Evolutionary conservation across 345 rosid genomes (phyloP).

Genomic region (Gossypium sturtianum): DNA sequence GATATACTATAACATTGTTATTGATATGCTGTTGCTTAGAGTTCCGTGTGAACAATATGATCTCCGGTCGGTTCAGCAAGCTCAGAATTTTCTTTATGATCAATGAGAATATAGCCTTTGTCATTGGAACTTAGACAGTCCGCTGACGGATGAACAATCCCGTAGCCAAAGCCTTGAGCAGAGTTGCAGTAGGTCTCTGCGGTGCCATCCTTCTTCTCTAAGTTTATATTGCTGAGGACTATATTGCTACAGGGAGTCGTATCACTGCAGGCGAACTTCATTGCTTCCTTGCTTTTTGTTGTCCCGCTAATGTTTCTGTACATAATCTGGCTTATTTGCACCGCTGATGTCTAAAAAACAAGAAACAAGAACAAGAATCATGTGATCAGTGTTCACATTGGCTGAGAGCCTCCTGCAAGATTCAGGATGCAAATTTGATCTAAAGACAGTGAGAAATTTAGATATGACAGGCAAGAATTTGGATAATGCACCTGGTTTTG

Average conservation of each 20-base stretch:
- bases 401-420: not conserved
- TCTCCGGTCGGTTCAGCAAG: slow-evolving; percentile 17
- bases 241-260: slow-evolving; percentile 83
- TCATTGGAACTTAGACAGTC: slow-evolving; percentile 77
- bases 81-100: slow-evolving; percentile 5
- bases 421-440: not conserved
- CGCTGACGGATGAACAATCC: slow-evolving; percentile 78
- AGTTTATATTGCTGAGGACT: slow-evolving; percentile 64
- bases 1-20: not conserved
- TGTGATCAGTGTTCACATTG: slow-evolving; percentile 6
- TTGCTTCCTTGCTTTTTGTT: slow-evolving; percentile 63
- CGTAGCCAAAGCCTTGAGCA: slow-evolving; percentile 74
- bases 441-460: not conserved
- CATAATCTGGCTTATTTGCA: slow-evolving; percentile 72
- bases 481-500: slow-evolving; percentile 60
- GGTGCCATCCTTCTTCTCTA: slow-evolving; percentile 62
- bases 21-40: slow-evolving; percentile 28
- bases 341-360: slow-evolving; percentile 66
- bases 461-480: slow-evolving; percentile 2
- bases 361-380: not conserved
- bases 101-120: slow-evolving; percentile 27
- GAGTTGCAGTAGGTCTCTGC: slow-evolving; percentile 90
- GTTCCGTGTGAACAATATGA: slow-evolving; percentile 53
- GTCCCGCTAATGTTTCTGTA: slow-evolving; percentile 81
- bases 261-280: slow-evolving; percentile 88